Evolutionary conservation across 148 eudicot species (phyloP).

Genomic region (Camellia japonica): DNA sequence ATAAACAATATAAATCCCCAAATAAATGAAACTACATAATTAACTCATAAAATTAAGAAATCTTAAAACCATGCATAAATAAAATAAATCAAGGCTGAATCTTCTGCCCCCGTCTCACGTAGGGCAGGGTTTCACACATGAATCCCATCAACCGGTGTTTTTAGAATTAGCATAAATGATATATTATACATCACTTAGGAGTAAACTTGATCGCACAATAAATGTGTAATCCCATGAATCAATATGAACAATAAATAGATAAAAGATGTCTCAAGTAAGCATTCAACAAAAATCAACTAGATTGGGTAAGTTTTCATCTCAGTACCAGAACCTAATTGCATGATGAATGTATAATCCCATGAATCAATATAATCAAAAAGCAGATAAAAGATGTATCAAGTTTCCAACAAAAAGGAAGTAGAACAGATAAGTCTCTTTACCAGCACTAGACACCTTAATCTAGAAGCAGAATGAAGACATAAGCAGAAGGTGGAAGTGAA

Average conservation of each 20-base stretch:
- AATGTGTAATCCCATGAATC: not conserved
- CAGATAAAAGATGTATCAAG: not conserved
- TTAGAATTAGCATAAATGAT: conserved; percentile 1
- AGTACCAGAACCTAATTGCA: not conserved
- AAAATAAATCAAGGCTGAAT: too few relatives aligned
- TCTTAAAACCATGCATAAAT: too few relatives aligned
- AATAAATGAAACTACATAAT: too few relatives aligned
- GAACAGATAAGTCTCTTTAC: not conserved
- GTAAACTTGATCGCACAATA: not conserved
- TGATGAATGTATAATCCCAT: not conserved
- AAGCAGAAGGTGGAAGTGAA: conserved; percentile 5
- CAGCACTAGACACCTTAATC: not conserved
- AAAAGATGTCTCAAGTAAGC: not conserved
- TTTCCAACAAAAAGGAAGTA: not conserved
- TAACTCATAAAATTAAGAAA: too few relatives aligned
- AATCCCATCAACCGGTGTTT: not conserved
- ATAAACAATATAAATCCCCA: too few relatives aligned
- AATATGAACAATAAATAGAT: not conserved
- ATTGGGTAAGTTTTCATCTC: not conserved
- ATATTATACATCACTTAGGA: not conserved
- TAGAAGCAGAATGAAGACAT: not conserved
- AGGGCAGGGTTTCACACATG: too few relatives aligned
- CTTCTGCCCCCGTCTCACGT: too few relatives aligned
- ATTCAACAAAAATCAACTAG: not conserved
- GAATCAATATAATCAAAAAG: not conserved